phyloP scores from a whole-genome alignment of 2,329 filamentous ascomycete genomes.

The Fusarium veterinarium region DNA sequence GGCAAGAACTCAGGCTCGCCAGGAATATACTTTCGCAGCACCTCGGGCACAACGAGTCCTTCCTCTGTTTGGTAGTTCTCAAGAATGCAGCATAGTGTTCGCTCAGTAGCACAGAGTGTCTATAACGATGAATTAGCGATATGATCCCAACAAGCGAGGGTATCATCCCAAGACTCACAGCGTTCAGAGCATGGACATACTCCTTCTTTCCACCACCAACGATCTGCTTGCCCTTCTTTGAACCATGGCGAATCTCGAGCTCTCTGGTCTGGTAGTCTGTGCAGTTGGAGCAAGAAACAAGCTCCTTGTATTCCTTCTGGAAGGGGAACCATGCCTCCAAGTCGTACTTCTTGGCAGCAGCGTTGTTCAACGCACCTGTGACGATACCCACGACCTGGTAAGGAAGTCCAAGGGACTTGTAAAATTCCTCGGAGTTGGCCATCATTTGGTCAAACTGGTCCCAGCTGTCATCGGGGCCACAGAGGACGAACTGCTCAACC shows the following conservation, averaged over 20 bases:
- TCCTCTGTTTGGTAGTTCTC: conserved; percentile 97
- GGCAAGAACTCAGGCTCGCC: conserved; percentile 90
- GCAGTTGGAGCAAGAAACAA: conserved; percentile 98
- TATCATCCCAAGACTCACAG: conserved; percentile 49
- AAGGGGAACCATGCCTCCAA: conserved; percentile 97
- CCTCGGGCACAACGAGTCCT: conserved; percentile 84
- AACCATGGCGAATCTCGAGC: conserved; percentile 90
- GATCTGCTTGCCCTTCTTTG: conserved; percentile 68
- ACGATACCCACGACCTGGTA: conserved; percentile 95
- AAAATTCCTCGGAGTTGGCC: conserved; percentile 89
- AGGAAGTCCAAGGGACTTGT: conserved; percentile 87
- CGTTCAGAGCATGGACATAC: conserved; percentile 94
- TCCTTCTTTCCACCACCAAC: conserved; percentile 85
- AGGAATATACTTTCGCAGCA: conserved; percentile 88
- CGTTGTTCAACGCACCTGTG: conserved; percentile 89
- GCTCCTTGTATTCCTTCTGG: conserved; percentile 97
- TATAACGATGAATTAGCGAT: conserved; percentile 20
- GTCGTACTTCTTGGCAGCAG: conserved; percentile 87
- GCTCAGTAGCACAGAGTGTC: conserved; percentile 89
- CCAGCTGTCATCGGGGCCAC: conserved; percentile 92
- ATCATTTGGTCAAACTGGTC: conserved; percentile 96
- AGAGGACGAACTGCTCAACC: conserved; percentile 83
- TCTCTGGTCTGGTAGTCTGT: conserved; percentile 96
- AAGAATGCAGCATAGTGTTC: conserved; percentile 91
- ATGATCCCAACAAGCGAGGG: neutral